phyloP scores from a whole-genome alignment of 2,329 filamentous ascomycete species.

The Cladosporium colombiae region DNA sequence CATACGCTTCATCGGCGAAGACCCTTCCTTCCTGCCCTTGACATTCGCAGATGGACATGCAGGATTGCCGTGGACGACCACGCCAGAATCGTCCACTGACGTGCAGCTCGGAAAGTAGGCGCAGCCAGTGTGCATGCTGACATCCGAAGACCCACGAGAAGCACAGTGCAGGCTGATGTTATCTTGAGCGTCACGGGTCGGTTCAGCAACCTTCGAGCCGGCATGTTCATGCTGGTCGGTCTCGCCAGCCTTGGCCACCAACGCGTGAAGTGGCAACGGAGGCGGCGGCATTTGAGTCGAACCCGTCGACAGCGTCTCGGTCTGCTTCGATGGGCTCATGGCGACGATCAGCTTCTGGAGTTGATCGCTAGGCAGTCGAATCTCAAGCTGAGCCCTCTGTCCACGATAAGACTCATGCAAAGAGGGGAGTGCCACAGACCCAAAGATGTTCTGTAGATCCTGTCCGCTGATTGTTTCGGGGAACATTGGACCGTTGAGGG shows the following conservation, averaged over 20 bases:
- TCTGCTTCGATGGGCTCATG: slow-evolving; percentile 17
- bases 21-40: slow-evolving; percentile 32
- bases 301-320: background rate
- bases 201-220: background rate
- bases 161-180: background rate
- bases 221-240: background rate
- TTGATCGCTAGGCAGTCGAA: slow-evolving; percentile 33
- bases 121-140: slow-evolving; percentile 39
- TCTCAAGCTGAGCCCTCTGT: slow-evolving; percentile 1
- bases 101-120: slow-evolving; percentile 34
- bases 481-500: too few species aligned
- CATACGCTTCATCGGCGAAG: slow-evolving; percentile 24
- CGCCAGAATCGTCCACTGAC: slow-evolving; percentile 30
- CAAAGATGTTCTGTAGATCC: background rate
- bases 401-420: background rate
- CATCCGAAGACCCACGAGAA: slow-evolving; percentile 32
- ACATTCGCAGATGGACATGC: slow-evolving; percentile 25
- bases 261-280: slow-evolving; percentile 28
- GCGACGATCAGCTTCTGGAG: slow-evolving; percentile 31
- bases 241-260: slow-evolving; percentile 13
- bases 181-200: too few species aligned
- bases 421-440: background rate
- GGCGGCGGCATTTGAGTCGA: slow-evolving; percentile 30
- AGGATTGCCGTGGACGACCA: slow-evolving; percentile 27
- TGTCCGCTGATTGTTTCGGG: background rate